Base-by-base conservation (phyloP, 2,329 filamentous ascomycete species). In the Epichloe glyceriae region DNA sequence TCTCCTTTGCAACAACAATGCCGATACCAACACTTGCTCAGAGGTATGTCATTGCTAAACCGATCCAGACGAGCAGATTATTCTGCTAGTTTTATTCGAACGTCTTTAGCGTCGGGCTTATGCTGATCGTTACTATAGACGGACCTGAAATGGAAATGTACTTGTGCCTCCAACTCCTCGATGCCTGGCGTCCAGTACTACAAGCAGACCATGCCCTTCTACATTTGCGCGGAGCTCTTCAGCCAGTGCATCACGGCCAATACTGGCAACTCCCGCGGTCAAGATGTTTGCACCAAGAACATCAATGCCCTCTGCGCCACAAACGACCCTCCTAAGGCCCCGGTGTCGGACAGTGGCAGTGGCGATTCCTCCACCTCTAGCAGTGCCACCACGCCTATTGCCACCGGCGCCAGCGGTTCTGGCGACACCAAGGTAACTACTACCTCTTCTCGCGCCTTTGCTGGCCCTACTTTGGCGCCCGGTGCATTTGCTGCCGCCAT, bases 141-240 rank as follows among this genome's bases (percentile, higher is more conserved):
- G 71, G 49, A 50, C 40, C 68, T 80, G 42, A 56, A 64, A 49
- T 80, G 70, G 64, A 56, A 61, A 15, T 80, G 77, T 64, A 68
- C 63, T 15, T 80, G 77, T 68, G 49, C 60, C 35, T 58, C 63
- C 55, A 76, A 79, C 63, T 65, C 62, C 58, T 70, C 69, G 45
- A 66, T 68, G 6, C 75, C 76, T 14, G 73, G 72, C 52, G 70
- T 80, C 44, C 66, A 77, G 62, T 70, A 73, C 62, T 80, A 77
- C 66, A 57, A 54, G 46, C 70, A 78, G 67, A 77, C 75, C 3
- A 65, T 80, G 56, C 70, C 72, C 46, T 70, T 66, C 51, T 78
- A 74, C 59, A 71, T 78, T 59, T 81, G 78, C 69, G 26, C 71
- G 51, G 53, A 68, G 53, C 71, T 75, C 40, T 77, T 68, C 62